Percentiles rank a stretch among this genome's conserved stretches.
phyloP scores from a whole-genome alignment of 192 early-diverging fungal genomes.

The Coemansia reversa region DNA sequence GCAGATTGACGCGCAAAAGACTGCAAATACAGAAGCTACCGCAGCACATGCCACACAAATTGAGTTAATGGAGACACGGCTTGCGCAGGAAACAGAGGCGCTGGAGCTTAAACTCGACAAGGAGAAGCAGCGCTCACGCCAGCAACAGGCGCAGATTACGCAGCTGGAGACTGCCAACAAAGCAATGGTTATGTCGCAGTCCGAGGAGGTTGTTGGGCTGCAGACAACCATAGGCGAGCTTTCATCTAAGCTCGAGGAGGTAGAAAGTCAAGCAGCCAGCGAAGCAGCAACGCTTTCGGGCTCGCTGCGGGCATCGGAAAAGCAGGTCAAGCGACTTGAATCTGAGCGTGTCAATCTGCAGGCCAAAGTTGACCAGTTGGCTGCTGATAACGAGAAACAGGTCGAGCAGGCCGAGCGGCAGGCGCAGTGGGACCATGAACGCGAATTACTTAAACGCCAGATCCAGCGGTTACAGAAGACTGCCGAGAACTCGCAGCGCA shows the following conservation, averaged over 20 bases:
- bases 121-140: slow-evolving; percentile 20
- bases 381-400: slow-evolving; percentile 21
- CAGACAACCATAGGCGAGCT: slow-evolving; percentile 36
- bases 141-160: slow-evolving; percentile 14
- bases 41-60: slow-evolving; percentile 1
- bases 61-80: slow-evolving; percentile 15
- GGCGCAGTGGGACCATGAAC: slow-evolving; percentile 38
- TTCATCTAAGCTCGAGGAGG: slow-evolving; percentile 26
- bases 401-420: slow-evolving; percentile 17
- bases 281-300: slow-evolving; percentile 10
- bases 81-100: slow-evolving; percentile 16
- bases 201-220: slow-evolving; percentile 19
- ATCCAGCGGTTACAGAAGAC: slow-evolving; percentile 35
- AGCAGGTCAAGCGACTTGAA: slow-evolving; percentile 23
- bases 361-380: slow-evolving; percentile 23
- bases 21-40: background rate
- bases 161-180: slow-evolving; percentile 35
- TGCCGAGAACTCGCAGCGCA: slow-evolving; percentile 29
- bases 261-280: slow-evolving; percentile 22
- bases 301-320: slow-evolving; percentile 25
- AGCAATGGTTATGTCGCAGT: slow-evolving; percentile 35
- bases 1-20: slow-evolving; percentile 12
- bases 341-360: slow-evolving; percentile 25
- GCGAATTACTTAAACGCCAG: slow-evolving; percentile 40
- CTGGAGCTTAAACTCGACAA: slow-evolving; percentile 20